These are phyloP conservation scores for Basipetospora chlamydospora DNA, from an alignment of 2,329 filamentous ascomycete species.

Conservation along the genomic window DNA sequence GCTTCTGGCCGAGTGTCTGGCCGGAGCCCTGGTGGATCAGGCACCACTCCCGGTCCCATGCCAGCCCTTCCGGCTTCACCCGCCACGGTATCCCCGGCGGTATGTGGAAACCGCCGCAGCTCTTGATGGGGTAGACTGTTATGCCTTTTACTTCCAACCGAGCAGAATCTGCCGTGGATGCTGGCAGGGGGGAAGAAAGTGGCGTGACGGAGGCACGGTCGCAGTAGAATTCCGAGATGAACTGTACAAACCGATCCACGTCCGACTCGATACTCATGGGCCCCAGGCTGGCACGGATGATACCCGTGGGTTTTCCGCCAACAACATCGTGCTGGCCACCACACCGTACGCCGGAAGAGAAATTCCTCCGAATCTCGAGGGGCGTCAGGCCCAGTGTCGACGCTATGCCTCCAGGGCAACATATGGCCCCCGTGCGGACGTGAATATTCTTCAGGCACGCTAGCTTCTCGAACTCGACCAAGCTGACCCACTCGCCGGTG, in stretches of 20 bases:
- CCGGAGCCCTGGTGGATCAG: constrained; percentile 77
- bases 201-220: too few species aligned
- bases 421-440: constrained; percentile 75
- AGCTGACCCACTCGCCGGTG: constrained; percentile 59
- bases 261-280: constrained; percentile 76
- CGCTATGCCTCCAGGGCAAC: constrained; percentile 81
- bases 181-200: too few species aligned
- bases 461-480: constrained; percentile 77
- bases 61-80: constrained; percentile 65
- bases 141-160: constrained; percentile 40
- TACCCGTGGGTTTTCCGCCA: constrained; percentile 72
- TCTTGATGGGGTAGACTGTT: constrained; percentile 84
- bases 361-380: constrained; percentile 74
- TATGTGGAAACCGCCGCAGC: constrained; percentile 67
- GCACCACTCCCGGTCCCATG: constrained; percentile 96
- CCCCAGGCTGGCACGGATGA: constrained; percentile 73
- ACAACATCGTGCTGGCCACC: constrained; percentile 72
- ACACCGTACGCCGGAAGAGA: constrained; percentile 72
- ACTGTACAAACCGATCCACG: constrained; percentile 55
- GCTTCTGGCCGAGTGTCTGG: constrained; percentile 75
- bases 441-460: constrained; percentile 67
- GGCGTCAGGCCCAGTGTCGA: constrained; percentile 56
- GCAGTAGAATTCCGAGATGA: constrained; percentile 46
- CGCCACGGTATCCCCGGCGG: constrained; percentile 55
- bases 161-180: neutral